phyloP scores from a whole-genome alignment of 768 basidiomycete species.

The Hypholoma sublateritium region DNA sequence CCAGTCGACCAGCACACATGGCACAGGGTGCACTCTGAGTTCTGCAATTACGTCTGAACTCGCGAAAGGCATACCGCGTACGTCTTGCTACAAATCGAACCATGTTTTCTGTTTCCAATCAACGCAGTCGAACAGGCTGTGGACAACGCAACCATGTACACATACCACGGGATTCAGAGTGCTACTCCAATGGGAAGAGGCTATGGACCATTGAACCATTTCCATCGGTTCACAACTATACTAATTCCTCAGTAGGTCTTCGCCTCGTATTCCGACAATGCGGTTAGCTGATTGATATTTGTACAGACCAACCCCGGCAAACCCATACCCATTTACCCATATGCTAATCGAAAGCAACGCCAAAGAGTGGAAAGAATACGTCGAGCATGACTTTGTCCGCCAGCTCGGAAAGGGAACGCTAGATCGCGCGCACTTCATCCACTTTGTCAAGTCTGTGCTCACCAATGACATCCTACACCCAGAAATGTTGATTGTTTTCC shows the following conservation, averaged over 20 bases:
- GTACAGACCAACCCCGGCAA: conserved; percentile 51
- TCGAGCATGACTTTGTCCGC: conserved; percentile 82
- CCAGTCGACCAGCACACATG: conserved; percentile 77
- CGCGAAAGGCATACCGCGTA: conserved; percentile 50
- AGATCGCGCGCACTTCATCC: conserved; percentile 62
- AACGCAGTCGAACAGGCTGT: conserved; percentile 48
- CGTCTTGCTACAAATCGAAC: not conserved
- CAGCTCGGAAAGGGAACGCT: conserved; percentile 75
- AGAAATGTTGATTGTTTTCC: not conserved
- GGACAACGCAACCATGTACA: conserved; percentile 63
- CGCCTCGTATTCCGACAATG: not conserved
- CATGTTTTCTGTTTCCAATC: not conserved
- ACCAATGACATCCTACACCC: not conserved
- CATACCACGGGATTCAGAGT: conserved; percentile 69
- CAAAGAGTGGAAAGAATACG: conserved; percentile 67
- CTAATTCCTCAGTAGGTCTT: conserved; percentile 47
- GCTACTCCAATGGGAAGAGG: conserved; percentile 71
- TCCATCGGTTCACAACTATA: conserved; percentile 54
- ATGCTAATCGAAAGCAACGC: conserved; percentile 59
- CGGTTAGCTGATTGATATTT: not conserved
- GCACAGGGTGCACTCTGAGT: conserved; percentile 91
- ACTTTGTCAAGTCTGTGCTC: conserved; percentile 75
- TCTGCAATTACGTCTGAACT: conserved; percentile 75
- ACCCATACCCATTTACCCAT: conserved; percentile 70
- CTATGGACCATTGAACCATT: conserved; percentile 85